phyloP scores from a whole-genome alignment of 2,329 filamentous ascomycete genomes.

The Fusarium humuli region DNA sequence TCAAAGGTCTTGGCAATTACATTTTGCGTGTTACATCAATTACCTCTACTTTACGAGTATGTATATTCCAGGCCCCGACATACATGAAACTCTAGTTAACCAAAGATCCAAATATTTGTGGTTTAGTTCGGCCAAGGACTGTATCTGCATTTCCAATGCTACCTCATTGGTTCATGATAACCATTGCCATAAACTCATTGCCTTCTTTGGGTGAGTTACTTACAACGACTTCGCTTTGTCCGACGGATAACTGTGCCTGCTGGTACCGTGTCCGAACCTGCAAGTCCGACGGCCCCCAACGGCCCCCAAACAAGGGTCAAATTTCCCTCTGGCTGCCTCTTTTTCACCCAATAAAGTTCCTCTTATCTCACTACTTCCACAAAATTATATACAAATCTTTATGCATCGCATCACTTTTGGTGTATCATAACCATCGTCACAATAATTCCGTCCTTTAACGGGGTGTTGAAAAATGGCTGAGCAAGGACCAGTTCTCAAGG shows the following conservation, averaged over 20 bases:
- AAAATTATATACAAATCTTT: background rate
- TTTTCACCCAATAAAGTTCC: constrained; percentile 1
- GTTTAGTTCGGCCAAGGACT: background rate
- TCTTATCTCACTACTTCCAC: background rate
- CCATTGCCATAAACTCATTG: background rate
- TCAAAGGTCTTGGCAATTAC: constrained; percentile 2
- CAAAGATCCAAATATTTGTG: constrained; percentile 16
- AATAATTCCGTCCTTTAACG: background rate
- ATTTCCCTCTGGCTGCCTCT: constrained; percentile 36
- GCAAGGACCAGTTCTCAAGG: background rate
- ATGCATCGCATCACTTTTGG: background rate
- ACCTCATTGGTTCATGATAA: constrained; percentile 28
- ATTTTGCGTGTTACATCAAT: constrained; percentile 3
- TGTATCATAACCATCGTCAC: background rate
- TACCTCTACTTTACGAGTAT: background rate
- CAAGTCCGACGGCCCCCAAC: constrained; percentile 31
- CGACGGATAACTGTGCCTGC: background rate
- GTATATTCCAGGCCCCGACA: background rate
- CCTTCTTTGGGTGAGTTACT: background rate
- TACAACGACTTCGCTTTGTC: background rate
- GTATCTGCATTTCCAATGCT: background rate
- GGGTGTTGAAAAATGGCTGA: constrained; percentile 23
- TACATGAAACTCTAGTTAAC: constrained; percentile 15
- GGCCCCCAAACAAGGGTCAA: constrained; percentile 26
- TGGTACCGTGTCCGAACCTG: background rate